Conservation (phyloP, 148 eudicot genomes). For the Vaccinium darrowii region DNA sequence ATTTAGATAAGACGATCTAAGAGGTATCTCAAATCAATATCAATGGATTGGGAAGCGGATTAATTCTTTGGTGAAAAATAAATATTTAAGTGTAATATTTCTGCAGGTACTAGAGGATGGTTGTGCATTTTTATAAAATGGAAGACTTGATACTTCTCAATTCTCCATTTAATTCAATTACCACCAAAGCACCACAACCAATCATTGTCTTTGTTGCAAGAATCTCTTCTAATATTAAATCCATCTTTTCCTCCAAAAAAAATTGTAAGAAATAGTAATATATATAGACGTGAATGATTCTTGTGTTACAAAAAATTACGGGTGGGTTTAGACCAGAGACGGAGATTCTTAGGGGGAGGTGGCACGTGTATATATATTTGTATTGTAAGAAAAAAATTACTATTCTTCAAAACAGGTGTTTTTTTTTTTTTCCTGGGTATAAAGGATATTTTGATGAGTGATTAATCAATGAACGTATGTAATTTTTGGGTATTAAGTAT, state of each 20-base stretch:
- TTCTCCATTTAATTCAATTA: background rate
- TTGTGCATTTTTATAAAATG: background rate
- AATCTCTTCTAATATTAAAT: background rate
- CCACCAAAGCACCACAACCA: background rate
- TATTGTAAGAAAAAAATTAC: too few relatives aligned
- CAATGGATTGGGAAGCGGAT: background rate
- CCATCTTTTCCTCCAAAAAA: background rate
- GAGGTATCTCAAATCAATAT: background rate
- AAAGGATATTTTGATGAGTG: too few relatives aligned
- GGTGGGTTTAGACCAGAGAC: too few relatives aligned
- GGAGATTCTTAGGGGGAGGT: too few relatives aligned
- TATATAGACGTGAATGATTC: too few relatives aligned
- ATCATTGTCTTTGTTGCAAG: background rate
- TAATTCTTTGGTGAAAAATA: background rate
- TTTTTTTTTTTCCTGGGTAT: too few relatives aligned
- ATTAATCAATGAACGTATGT: too few relatives aligned
- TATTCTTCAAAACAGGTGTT: too few relatives aligned
- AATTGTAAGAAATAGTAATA: background rate
- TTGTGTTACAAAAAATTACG: too few relatives aligned
- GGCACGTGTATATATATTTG: too few relatives aligned
- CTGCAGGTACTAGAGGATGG: too few relatives aligned
- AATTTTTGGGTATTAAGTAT: too few relatives aligned
- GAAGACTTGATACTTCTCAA: background rate
- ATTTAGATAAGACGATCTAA: background rate
- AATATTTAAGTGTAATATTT: background rate